Evolutionary conservation across 2,329 filamentous ascomycete genomes (phyloP).

Genomic region (Aspergillus fischeri): DNA sequence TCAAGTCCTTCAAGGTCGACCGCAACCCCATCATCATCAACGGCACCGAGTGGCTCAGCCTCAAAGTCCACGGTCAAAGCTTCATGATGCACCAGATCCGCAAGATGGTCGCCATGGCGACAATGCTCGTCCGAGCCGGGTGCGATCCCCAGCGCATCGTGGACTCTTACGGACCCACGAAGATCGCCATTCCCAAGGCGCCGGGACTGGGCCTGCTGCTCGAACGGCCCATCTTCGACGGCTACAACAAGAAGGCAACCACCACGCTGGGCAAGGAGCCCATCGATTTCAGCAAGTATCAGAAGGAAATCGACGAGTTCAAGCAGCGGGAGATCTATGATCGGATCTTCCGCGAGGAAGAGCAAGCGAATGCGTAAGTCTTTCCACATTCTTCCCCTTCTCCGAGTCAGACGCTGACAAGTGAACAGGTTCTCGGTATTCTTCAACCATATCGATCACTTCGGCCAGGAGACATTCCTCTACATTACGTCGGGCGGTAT

Average conservation of each 20-base stretch:
- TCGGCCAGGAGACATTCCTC: constrained; percentile 66
- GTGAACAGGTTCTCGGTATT: constrained; percentile 64
- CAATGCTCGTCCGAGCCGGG: constrained; percentile 78
- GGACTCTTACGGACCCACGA: constrained; percentile 67
- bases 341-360: constrained; percentile 85
- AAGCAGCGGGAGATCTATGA: constrained; percentile 91
- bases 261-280: constrained; percentile 58
- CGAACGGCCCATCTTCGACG: constrained; percentile 86
- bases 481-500: constrained; percentile 70
- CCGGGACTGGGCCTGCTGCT: constrained; percentile 83
- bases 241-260: constrained; percentile 72
- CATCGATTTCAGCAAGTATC: constrained; percentile 74
- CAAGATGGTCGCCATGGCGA: constrained; percentile 95
- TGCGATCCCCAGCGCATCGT: constrained; percentile 66
- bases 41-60: constrained; percentile 89
- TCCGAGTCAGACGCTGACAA: constrained; percentile 2
- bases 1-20: constrained; percentile 85
- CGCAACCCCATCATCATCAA: constrained; percentile 74
- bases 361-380: constrained; percentile 78
- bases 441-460: constrained; percentile 75
- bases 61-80: constrained; percentile 94
- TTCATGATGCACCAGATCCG: constrained; percentile 99
- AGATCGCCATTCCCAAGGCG: constrained; percentile 88
- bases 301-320: constrained; percentile 77
- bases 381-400: neutral